phyloP scores from a whole-genome alignment of 73 alveolate species.

The Tetrahymena malaccensis region DNA sequence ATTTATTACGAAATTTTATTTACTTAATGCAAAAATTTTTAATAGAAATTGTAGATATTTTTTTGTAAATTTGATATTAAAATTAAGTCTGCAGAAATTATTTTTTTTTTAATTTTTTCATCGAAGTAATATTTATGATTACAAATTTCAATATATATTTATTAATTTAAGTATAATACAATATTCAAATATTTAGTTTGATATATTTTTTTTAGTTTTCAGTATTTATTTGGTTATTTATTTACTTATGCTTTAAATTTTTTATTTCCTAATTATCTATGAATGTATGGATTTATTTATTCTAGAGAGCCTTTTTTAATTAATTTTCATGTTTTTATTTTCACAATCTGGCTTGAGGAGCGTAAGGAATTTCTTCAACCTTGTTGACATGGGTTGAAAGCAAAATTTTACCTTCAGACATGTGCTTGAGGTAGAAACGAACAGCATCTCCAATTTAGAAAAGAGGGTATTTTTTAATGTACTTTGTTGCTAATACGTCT shows the following conservation, averaged over 20 bases:
- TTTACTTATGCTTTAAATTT: background rate
- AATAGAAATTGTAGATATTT: background rate
- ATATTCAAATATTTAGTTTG: background rate
- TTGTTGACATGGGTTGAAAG: background rate
- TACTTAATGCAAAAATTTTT: too few relatives aligned
- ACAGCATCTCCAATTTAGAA: background rate
- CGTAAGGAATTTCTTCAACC: background rate
- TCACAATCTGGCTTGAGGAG: background rate
- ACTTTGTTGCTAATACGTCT: background rate
- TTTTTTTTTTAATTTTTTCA: too few relatives aligned
- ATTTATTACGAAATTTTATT: too few relatives aligned
- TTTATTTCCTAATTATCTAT: too few relatives aligned
- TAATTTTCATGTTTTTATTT: background rate
- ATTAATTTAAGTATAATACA: background rate
- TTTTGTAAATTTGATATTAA: too few relatives aligned
- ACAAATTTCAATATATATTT: background rate
- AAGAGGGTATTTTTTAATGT: background rate
- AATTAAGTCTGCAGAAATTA: background rate
- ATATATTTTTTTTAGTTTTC: background rate
- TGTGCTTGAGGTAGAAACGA: background rate
- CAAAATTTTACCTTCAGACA: background rate
- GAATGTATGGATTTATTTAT: too few relatives aligned
- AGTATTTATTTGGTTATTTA: too few relatives aligned
- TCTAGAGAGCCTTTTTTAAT: too few relatives aligned
- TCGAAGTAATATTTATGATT: background rate